phyloP scores from a whole-genome alignment of 768 basidiomycete species.

The Kwoniella heveanensis region DNA sequence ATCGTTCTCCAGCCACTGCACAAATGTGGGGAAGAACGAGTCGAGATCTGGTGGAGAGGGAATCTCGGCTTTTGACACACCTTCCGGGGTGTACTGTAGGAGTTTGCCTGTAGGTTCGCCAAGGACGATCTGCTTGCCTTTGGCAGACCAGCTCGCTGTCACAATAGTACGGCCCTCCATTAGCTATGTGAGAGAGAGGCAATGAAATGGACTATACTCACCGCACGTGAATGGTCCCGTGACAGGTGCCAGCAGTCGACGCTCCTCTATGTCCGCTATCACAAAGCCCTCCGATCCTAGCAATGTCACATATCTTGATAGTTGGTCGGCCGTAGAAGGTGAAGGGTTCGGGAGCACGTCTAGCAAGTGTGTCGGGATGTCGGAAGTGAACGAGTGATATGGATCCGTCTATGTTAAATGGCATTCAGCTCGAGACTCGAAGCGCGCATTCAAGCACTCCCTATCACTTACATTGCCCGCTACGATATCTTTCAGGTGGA shows the following conservation, averaged over 20 bases:
- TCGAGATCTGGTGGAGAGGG: slow-evolving; percentile 41
- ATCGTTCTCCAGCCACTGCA: slow-evolving; percentile 59
- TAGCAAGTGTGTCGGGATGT: slow-evolving; percentile 32
- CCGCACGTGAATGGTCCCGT: slow-evolving; percentile 45
- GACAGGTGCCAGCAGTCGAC: slow-evolving; percentile 26
- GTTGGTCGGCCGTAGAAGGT: slow-evolving; percentile 19
- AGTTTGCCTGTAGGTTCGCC: slow-evolving; percentile 52
- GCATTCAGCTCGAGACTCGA: no score
- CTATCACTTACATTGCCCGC: slow-evolving; percentile 25
- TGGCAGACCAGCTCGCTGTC: slow-evolving; percentile 57
- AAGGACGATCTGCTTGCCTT: slow-evolving; percentile 58
- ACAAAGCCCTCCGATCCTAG: slow-evolving; percentile 34
- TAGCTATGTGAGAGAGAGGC: background rate
- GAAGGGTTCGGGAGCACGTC: slow-evolving; percentile 54
- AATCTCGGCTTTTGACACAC: slow-evolving; percentile 53
- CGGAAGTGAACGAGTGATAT: slow-evolving; percentile 36
- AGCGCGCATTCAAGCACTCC: no score
- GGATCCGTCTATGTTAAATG: slow-evolving; percentile 37
- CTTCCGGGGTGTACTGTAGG: slow-evolving; percentile 57
- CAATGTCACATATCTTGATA: slow-evolving; percentile 27
- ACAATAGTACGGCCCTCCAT: slow-evolving; percentile 7
- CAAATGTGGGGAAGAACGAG: slow-evolving; percentile 30
- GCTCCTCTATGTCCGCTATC: slow-evolving; percentile 44
- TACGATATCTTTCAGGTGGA: slow-evolving; percentile 29
- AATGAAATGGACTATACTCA: slow-evolving; percentile 8